phyloP scores from a whole-genome alignment of 495 filamentous ascomycete genomes.

The Tuber calosporum region DNA sequence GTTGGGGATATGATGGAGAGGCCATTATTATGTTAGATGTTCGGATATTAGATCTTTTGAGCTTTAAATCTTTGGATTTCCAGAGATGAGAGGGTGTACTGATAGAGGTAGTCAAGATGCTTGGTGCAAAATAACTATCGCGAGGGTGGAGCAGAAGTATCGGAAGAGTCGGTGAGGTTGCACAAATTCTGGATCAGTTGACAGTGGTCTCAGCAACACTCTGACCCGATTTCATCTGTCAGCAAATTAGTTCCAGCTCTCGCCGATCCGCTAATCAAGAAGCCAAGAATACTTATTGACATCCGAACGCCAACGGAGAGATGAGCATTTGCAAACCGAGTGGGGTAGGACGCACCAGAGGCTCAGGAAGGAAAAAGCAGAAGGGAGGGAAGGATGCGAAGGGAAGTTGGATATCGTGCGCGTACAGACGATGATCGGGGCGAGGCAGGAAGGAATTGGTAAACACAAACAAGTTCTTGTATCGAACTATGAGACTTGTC shows the following conservation, averaged over 20 bases:
- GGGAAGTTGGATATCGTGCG: not conserved
- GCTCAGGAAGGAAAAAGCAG: not conserved
- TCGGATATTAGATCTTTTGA: not conserved
- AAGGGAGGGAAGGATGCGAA: not conserved
- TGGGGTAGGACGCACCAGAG: not conserved
- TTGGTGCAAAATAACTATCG: not conserved
- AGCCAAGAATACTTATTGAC: not conserved
- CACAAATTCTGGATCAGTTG: not conserved
- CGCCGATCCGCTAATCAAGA: not conserved
- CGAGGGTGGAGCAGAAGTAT: not conserved
- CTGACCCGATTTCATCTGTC: not conserved
- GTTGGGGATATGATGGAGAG: not conserved
- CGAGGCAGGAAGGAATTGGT: not conserved
- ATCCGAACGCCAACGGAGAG: not conserved
- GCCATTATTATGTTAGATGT: not conserved
- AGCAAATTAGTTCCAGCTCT: not conserved
- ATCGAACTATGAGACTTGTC: not conserved
- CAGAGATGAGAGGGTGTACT: not conserved
- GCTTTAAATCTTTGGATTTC: not conserved
- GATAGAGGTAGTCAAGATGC: not conserved
- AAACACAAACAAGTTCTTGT: not conserved
- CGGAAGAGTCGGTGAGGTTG: not conserved
- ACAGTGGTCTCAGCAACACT: not conserved
- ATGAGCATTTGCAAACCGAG: not conserved
- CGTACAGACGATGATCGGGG: not conserved